Evolutionary conservation across 2,329 filamentous ascomycete genomes (phyloP).

Genomic region (Acarospora socialis): DNA sequence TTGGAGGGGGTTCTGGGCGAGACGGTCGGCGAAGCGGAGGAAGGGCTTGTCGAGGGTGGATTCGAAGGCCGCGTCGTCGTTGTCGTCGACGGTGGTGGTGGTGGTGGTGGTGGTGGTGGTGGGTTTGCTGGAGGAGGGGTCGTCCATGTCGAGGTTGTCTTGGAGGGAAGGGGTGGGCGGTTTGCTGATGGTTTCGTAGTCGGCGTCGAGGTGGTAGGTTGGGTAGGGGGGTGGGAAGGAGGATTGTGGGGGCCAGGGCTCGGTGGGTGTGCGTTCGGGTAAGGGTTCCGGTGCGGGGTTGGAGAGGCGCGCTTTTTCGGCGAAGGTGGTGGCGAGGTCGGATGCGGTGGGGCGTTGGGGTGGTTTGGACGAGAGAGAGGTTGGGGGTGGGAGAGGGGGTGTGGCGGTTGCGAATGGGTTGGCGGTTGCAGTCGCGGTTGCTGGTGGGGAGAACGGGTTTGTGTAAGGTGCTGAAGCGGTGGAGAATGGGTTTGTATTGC

Average conservation of each 20-base stretch:
- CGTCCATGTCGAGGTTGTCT: constrained; percentile 24
- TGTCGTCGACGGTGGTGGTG: constrained; percentile 30
- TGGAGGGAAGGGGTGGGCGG: constrained; percentile 36
- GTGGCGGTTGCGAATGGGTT: constrained; percentile 44
- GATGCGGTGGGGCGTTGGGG: constrained; percentile 24
- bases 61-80: constrained; percentile 61
- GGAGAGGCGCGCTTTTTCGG: constrained; percentile 49
- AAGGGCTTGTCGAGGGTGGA: constrained; percentile 61
- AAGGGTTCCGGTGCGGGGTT: constrained; percentile 23
- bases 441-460: constrained; percentile 22
- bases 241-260: constrained; percentile 61
- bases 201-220: constrained; percentile 70
- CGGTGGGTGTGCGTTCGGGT: constrained; percentile 30
- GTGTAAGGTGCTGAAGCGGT: too few relatives aligned
- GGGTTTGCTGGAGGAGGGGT: constrained; percentile 17
- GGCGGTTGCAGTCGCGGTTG: constrained; percentile 20
- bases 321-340: constrained; percentile 58
- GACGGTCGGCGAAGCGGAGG: constrained; percentile 63
- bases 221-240: constrained; percentile 59
- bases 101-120: constrained; percentile 17
- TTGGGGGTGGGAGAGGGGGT: constrained; percentile 18
- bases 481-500: constrained; percentile 42
- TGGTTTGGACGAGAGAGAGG: constrained; percentile 28
- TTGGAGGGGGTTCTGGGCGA: constrained; percentile 70
- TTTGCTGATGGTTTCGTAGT: constrained; percentile 71